Evolutionary conservation across 2,329 filamentous ascomycete genomes (phyloP).

Genomic region (Mariannaea elegans): DNA sequence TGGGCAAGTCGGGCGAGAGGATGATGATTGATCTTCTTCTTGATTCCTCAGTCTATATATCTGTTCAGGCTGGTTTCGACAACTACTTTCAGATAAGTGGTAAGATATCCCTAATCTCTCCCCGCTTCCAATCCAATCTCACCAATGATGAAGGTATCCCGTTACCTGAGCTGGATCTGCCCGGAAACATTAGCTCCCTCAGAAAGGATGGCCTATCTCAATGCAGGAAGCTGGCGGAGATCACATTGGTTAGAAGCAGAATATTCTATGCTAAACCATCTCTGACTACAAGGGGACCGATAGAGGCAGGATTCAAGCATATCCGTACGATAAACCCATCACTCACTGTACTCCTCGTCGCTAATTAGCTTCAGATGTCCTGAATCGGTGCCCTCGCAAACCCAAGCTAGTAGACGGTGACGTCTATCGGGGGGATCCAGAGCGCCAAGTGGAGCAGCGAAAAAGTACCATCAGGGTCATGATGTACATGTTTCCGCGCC

Average conservation of each 20-base stretch:
- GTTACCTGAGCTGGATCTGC: slow-evolving; percentile 56
- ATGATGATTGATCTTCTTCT: slow-evolving; percentile 82
- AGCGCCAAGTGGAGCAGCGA: slow-evolving; percentile 29
- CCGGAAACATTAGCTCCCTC: slow-evolving; percentile 21
- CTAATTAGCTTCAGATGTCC: slow-evolving; percentile 67
- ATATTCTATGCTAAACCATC: slow-evolving; percentile 86
- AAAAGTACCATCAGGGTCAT: slow-evolving; percentile 74
- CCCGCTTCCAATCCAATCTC: neutral
- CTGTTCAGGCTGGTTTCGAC: slow-evolving; percentile 65
- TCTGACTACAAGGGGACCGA: slow-evolving; percentile 71
- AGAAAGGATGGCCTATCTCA: neutral
- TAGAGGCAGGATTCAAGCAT: slow-evolving; percentile 80
- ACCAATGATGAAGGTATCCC: slow-evolving; percentile 54
- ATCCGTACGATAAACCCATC: slow-evolving; percentile 69
- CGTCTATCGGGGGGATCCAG: neutral
- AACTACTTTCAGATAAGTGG: slow-evolving; percentile 86
- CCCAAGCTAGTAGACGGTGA: neutral
- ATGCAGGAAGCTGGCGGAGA: slow-evolving; percentile 59
- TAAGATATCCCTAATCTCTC: slow-evolving; percentile 44
- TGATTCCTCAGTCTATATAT: slow-evolving; percentile 78
- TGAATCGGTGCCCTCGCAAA: slow-evolving; percentile 71
- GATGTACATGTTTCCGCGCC: slow-evolving; percentile 93
- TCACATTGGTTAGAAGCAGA: slow-evolving; percentile 80
- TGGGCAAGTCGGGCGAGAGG: slow-evolving; percentile 78
- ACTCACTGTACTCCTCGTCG: neutral